phyloP scores from a whole-genome alignment of 176 grass and related monocot species.

The Oryza meridionalis region DNA sequence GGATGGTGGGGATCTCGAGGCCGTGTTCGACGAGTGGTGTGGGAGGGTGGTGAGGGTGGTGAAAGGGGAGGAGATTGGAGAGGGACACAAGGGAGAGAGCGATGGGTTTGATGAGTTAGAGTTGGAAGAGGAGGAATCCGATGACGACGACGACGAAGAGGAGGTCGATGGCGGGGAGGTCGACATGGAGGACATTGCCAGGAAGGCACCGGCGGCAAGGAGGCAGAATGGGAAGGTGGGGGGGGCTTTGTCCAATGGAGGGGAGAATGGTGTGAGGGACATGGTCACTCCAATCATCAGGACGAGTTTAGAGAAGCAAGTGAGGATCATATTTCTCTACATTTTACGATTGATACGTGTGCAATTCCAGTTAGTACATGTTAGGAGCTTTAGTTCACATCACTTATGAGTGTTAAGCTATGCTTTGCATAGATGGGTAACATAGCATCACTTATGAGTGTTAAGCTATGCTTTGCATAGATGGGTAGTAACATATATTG shows the following conservation, averaged over 20 bases:
- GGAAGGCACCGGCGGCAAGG: conserved; percentile 57
- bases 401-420: background rate
- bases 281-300: conserved; percentile 95
- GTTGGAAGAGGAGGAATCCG: conserved; percentile 55
- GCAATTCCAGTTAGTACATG: background rate
- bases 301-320: conserved; percentile 90
- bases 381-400: background rate
- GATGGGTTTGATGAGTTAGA: conserved; percentile 49
- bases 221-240: conserved; percentile 43
- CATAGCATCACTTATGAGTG: background rate
- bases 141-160: conserved; percentile 48
- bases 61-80: conserved; percentile 56
- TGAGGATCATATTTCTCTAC: conserved; percentile 34
- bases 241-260: conserved; percentile 35
- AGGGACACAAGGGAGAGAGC: conserved; percentile 30
- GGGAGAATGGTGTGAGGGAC: conserved; percentile 59
- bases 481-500: no score
- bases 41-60: conserved; percentile 58
- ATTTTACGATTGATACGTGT: conserved; percentile 9
- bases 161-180: conserved; percentile 52
- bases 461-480: background rate
- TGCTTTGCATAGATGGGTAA: background rate
- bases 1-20: conserved; percentile 64
- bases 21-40: conserved; percentile 68
- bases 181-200: conserved; percentile 96